Evolutionary conservation across 208 protist genomes (phyloP).

Genomic region (Trypanosoma platydactyli): DNA sequence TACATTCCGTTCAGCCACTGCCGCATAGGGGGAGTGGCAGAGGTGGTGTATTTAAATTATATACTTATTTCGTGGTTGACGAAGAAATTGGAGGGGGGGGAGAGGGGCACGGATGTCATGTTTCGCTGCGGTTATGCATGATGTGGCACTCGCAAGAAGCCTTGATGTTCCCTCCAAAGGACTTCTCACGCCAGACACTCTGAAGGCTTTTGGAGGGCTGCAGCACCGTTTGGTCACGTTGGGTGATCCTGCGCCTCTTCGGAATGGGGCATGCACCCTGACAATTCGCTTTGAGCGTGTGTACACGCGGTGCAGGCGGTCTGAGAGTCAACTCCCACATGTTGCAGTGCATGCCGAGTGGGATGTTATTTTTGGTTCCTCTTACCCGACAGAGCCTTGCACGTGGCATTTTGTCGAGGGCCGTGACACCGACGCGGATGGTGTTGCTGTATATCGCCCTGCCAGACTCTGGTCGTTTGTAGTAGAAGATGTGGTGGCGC

Average conservation of each 20-base stretch:
- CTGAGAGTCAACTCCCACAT: neutral
- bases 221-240: slow-evolving; percentile 2
- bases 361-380: slow-evolving; percentile 39
- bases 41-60: no score
- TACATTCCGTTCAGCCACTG: no score
- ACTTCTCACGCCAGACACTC: neutral
- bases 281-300: neutral
- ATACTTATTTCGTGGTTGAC: no score
- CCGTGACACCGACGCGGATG: slow-evolving; percentile 10
- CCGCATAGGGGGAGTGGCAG: no score
- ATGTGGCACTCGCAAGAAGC: neutral
- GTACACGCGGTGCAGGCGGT: neutral
- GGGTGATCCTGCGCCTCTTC: slow-evolving; percentile 11
- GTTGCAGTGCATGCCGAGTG: slow-evolving; percentile 29
- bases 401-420: slow-evolving; percentile 41
- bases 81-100: no score
- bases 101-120: neutral
- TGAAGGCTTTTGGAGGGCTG: neutral
- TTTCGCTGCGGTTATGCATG: neutral
- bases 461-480: slow-evolving; percentile 15
- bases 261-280: neutral
- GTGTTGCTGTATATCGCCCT: neutral
- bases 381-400: slow-evolving; percentile 50
- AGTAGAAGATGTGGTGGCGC: slow-evolving; percentile 14
- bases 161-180: slow-evolving; percentile 2